phyloP scores from a whole-genome alignment of 192 early-diverging fungal genomes.

The Podila clonocystis region DNA sequence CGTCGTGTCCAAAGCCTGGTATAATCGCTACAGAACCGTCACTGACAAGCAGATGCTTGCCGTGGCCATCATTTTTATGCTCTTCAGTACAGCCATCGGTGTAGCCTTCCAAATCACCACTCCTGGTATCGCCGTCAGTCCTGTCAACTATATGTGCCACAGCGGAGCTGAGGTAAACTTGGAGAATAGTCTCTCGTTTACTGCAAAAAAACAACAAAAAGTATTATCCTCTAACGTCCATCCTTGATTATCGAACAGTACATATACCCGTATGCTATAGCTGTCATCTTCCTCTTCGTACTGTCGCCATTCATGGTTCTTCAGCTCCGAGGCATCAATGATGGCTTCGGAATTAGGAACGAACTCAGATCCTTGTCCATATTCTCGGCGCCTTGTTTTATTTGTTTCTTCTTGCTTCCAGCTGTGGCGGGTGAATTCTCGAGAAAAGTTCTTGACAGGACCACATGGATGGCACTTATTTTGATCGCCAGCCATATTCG shows the following conservation, averaged over 20 bases:
- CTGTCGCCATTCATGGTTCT: constrained; percentile 59
- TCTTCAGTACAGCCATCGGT: constrained; percentile 4
- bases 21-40: constrained; percentile 31
- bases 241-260: constrained; percentile 16
- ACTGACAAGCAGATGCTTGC: constrained; percentile 33
- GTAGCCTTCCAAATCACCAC: not conserved
- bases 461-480: constrained; percentile 25
- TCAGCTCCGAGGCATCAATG: constrained; percentile 55
- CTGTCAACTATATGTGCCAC: constrained; percentile 14
- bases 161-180: constrained; percentile 22
- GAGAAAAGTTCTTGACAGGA: constrained; percentile 7
- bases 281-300: constrained; percentile 52
- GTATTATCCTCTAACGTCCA: not conserved
- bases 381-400: constrained; percentile 51
- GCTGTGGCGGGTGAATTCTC: constrained; percentile 10
- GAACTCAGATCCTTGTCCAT: constrained; percentile 63
- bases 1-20: constrained; percentile 30
- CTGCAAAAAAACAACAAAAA: not conserved
- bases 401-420: constrained; percentile 55
- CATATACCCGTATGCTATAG: constrained; percentile 8
- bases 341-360: constrained; percentile 66
- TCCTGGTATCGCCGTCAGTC: not conserved
- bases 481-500: constrained; percentile 19
- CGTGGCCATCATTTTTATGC: constrained; percentile 10
- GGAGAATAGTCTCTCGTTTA: not conserved